These are phyloP conservation scores for Rubia peregrina DNA, from an alignment of 305 asterid species.

Conservation along the genomic window DNA sequence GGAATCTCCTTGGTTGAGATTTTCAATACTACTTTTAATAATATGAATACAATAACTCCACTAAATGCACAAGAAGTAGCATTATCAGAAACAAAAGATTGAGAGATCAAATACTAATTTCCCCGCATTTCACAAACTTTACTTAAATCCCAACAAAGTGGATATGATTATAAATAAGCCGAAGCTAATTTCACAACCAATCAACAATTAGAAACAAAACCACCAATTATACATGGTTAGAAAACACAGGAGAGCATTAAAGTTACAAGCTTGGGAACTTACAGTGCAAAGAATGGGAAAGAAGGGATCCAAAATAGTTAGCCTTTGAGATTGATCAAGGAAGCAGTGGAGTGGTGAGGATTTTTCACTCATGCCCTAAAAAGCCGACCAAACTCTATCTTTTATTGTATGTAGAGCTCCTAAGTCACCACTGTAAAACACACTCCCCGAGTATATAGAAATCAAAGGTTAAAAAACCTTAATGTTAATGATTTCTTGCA, in stretches of 20 bases:
- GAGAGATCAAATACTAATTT: background rate
- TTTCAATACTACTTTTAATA: no score
- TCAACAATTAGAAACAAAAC: background rate
- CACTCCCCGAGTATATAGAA: no score
- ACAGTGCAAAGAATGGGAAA: constrained; percentile 25
- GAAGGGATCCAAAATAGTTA: constrained; percentile 21
- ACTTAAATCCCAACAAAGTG: background rate
- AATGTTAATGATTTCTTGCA: no score
- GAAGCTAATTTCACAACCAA: constrained; percentile 6
- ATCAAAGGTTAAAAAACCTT: no score
- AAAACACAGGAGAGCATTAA: background rate
- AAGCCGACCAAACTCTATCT: no score
- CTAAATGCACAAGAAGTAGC: background rate
- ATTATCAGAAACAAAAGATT: background rate
- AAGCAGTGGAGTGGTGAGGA: constrained; percentile 9
- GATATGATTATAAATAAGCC: background rate
- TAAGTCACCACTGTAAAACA: no score
- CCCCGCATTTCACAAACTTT: background rate
- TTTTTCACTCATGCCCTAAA: no score
- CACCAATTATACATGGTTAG: background rate
- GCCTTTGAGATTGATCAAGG: background rate
- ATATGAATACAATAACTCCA: background rate
- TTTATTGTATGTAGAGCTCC: no score
- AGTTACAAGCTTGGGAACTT: constrained; percentile 19
- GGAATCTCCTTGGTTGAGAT: background rate